Conservation (phyloP, 2,329 filamentous ascomycete genomes). For the Cladophialophora immunda region DNA sequence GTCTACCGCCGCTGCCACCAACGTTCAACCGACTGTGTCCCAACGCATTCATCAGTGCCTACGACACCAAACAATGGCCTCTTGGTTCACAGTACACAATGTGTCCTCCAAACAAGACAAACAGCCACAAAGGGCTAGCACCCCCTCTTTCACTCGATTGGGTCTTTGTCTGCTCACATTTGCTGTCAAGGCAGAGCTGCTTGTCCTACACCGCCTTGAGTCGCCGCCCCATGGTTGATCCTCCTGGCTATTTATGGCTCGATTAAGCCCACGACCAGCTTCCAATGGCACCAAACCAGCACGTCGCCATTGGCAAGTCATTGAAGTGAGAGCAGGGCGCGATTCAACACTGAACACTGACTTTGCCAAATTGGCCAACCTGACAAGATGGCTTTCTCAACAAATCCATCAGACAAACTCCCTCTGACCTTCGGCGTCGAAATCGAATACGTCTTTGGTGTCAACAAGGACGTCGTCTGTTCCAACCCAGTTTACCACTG, state of each 20-base stretch:
- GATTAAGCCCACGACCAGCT: not conserved
- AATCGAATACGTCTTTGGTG: constrained; percentile 12
- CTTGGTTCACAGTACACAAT: not conserved
- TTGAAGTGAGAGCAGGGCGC: not conserved
- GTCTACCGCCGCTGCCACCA: not conserved
- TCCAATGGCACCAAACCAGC: not conserved
- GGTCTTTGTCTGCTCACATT: not conserved
- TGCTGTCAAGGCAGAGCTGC: not conserved
- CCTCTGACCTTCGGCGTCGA: constrained; percentile 12
- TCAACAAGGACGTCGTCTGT: constrained; percentile 2
- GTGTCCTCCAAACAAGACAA: not conserved
- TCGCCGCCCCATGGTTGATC: not conserved
- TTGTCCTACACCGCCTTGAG: not conserved
- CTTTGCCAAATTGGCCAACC: not conserved
- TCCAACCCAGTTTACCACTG: not conserved
- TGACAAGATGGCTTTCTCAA: not conserved
- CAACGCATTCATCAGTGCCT: not conserved
- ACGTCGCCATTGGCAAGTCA: not conserved
- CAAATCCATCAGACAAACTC: not conserved
- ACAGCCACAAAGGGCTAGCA: not conserved
- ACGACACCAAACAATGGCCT: not conserved
- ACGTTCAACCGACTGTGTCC: not conserved
- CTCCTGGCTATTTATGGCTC: not conserved
- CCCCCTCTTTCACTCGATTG: not conserved
- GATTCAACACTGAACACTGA: not conserved